phyloP scores from a whole-genome alignment of 495 filamentous ascomycete species.

The Neurospora sp. region DNA sequence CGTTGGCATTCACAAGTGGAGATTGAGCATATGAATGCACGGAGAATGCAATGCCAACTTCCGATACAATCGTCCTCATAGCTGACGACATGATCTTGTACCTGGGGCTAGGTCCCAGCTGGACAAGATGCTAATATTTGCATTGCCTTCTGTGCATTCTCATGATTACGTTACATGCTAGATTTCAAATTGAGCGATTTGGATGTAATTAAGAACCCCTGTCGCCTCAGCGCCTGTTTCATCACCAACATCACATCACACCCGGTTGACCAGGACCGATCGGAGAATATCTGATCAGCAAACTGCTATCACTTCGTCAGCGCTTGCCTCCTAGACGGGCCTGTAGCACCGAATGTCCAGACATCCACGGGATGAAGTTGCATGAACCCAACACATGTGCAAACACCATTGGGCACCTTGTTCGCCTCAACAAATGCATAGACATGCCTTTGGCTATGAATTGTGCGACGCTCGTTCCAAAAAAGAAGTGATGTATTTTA shows the following conservation, averaged over 20 bases:
- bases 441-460: background rate
- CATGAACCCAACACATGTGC: no score
- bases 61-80: background rate
- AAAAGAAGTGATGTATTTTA: no score
- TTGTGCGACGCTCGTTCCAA: no score
- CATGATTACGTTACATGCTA: background rate
- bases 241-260: background rate
- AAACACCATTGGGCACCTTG: no score
- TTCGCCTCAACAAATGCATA: background rate
- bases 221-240: background rate
- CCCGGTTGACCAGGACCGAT: background rate
- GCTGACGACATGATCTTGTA: background rate
- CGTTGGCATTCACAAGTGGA: background rate
- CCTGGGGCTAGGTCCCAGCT: background rate
- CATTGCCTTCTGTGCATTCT: background rate
- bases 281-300: background rate
- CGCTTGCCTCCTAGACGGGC: no score
- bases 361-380: no score
- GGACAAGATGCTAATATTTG: background rate
- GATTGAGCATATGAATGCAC: background rate
- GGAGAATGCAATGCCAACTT: background rate
- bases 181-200: background rate
- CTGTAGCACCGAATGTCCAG: no score
- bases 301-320: background rate
- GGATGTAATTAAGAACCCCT: background rate